Evolutionary conservation across 139 green algal species (phyloP).

Genomic region (Nannochloris sp.): DNA sequence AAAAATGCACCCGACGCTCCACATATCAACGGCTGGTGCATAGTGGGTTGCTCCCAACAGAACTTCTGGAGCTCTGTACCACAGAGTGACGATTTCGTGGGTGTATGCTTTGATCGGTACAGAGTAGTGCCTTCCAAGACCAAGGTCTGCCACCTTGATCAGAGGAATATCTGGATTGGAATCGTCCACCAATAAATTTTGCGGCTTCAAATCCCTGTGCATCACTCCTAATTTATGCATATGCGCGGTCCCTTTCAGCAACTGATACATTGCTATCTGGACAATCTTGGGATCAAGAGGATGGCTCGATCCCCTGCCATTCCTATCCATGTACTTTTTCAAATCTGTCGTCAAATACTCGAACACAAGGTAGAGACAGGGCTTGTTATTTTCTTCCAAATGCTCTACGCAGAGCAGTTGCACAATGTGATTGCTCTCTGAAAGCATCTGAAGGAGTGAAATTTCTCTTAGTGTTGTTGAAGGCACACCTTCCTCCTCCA

Average conservation of each 20-base stretch:
- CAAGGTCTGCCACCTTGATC: constrained; percentile 96
- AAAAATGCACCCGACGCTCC: constrained; percentile 97
- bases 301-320: constrained; percentile 65
- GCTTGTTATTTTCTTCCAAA: constrained; percentile 88
- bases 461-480: constrained; percentile 94
- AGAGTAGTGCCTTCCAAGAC: constrained; percentile 87
- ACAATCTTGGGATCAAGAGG: constrained; percentile 46
- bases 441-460: constrained; percentile 84
- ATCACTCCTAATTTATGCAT: constrained; percentile 94
- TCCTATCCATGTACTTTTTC: constrained; percentile 97
- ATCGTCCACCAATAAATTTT: constrained; percentile 94
- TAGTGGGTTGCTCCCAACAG: constrained; percentile 93
- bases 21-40: constrained; percentile 94
- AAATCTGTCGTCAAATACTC: constrained; percentile 96
- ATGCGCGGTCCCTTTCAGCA: constrained; percentile 87
- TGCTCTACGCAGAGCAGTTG: constrained; percentile 94
- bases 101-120: constrained; percentile 99
- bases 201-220: constrained; percentile 96
- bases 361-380: constrained; percentile 97
- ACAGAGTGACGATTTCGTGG: constrained; percentile 98
- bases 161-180: constrained; percentile 22
- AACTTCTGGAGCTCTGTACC: constrained; percentile 97
- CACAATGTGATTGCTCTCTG: constrained; percentile 81
- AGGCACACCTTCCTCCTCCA: constrained; percentile 97
- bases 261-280: constrained; percentile 95